Conservation (phyloP, 139 green algal species). For the Micractinium conductrix region DNA sequence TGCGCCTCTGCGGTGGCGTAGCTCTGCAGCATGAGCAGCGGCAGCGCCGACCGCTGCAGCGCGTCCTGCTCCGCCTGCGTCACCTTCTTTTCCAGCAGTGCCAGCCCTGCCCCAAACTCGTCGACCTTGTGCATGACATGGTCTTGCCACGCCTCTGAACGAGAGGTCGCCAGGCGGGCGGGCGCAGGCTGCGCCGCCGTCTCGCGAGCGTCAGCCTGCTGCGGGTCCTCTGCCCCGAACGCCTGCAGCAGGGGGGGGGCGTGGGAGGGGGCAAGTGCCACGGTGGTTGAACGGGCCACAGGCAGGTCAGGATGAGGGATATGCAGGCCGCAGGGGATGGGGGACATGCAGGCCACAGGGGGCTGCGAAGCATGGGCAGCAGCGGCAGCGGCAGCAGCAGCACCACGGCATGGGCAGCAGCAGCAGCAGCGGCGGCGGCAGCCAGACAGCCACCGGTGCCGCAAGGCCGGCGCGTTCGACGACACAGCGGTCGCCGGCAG, state of each 20-base stretch:
- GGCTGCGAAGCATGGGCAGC: no score
- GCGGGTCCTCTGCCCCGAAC: conserved; percentile 31
- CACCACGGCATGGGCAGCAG: background rate
- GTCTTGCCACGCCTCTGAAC: conserved; percentile 27
- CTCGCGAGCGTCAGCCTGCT: conserved; percentile 15
- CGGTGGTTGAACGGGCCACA: no score
- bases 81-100: conserved; percentile 2
- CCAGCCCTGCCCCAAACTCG: conserved; percentile 8
- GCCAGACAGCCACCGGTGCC: background rate
- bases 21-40: conserved; percentile 29
- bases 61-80: background rate
- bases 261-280: no score
- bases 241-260: no score
- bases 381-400: background rate
- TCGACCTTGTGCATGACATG: conserved; percentile 16
- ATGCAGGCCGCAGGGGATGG: background rate
- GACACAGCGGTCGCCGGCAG: no score
- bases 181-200: background rate
- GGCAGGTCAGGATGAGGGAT: no score
- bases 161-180: background rate
- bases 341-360: no score
- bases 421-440: no score
- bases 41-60: conserved; percentile 4
- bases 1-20: conserved; percentile 39
- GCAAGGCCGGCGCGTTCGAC: no score